phyloP scores from a whole-genome alignment of 1,284 basidiomycete genomes.

The Leccinum ponderosum region DNA sequence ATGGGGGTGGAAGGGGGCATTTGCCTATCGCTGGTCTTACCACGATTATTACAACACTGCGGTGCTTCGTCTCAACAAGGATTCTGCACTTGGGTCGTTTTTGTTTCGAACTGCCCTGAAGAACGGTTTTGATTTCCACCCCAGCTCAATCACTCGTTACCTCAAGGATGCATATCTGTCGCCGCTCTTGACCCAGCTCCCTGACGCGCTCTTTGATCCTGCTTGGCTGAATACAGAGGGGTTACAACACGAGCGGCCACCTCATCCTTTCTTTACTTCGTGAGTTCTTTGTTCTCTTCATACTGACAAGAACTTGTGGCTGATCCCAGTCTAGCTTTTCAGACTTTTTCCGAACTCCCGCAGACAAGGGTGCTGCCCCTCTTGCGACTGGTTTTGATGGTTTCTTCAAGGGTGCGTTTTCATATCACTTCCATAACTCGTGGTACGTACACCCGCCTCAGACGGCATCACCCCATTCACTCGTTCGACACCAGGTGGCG shows the following conservation, averaged over 20 bases:
- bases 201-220: slow-evolving; percentile 83
- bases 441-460: slow-evolving; percentile 45
- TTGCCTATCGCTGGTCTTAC: slow-evolving; percentile 83
- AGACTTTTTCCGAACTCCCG: slow-evolving; percentile 78
- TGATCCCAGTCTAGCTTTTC: slow-evolving; percentile 38
- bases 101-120: slow-evolving; percentile 82
- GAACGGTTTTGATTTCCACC: slow-evolving; percentile 84
- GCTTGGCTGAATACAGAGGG: slow-evolving; percentile 84
- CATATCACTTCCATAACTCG: slow-evolving; percentile 84
- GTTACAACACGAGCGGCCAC: slow-evolving; percentile 76
- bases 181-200: slow-evolving; percentile 61
- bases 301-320: slow-evolving; percentile 42
- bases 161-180: slow-evolving; percentile 74
- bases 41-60: slow-evolving; percentile 84
- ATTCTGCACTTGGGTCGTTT: slow-evolving; percentile 76
- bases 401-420: slow-evolving; percentile 82
- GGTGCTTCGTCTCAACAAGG: slow-evolving; percentile 78
- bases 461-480: not conserved
- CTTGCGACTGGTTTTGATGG: slow-evolving; percentile 77
- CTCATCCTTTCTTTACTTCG: slow-evolving; percentile 81
- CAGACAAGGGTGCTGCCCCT: slow-evolving; percentile 65
- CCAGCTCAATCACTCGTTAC: slow-evolving; percentile 78
- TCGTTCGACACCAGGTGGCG: slow-evolving; percentile 52
- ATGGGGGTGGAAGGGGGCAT: slow-evolving; percentile 84
- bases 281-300: slow-evolving; percentile 46